Base-by-base conservation (phyloP, 2,329 filamentous ascomycete species). In the Diaporthe nobilis region DNA sequence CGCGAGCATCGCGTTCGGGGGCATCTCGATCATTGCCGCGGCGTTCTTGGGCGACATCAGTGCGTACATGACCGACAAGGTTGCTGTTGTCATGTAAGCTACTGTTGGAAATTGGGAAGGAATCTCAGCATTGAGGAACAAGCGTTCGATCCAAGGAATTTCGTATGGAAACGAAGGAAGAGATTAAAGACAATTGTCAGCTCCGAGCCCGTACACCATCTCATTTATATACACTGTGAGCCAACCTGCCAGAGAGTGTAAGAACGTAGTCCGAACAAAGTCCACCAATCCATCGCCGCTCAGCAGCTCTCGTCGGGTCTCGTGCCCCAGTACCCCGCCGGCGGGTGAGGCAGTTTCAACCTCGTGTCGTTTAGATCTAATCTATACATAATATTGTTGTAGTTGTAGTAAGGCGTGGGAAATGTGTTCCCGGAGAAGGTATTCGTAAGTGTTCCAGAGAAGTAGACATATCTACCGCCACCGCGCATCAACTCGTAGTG, bases 1-100 rank as follows among this genome's bases (percentile, higher is more conserved):
- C 81, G 86, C 86, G 37, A 92, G 89, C 80, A 91, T 93, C 80
- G 90, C 88, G 0, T 93, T 93, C 81, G 92, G 92, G 0, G 85
- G 77, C 0, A 80, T 91, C 0, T 87, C 88, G 7, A 89, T 92
- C 65, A 70, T 92, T n/a, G 86, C 90, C 0, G 87, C 89, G 73
- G 85, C 88, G 74, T 91, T 92, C 77, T 81, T 93, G 80, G 90
- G 89, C 1, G 88, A 92, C 79, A 91, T 93, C 72, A 85, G 84
- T 51, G 82, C 87, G 80, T 90, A 89, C 77, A 90, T 92, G 88
- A 87, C 90, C 80, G 87, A 91, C 77, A 87, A 90, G 81, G 86
- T 91, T 42, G 89, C 89, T 3, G 89, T 90, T 20, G 86, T 88
- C 22, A 86, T 88, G 57, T 75, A 65, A 71, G 20, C 61, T 53